These are phyloP conservation scores for Agrostemma githago DNA, from an alignment of 148 eudicot species.

Conservation along the genomic window DNA sequence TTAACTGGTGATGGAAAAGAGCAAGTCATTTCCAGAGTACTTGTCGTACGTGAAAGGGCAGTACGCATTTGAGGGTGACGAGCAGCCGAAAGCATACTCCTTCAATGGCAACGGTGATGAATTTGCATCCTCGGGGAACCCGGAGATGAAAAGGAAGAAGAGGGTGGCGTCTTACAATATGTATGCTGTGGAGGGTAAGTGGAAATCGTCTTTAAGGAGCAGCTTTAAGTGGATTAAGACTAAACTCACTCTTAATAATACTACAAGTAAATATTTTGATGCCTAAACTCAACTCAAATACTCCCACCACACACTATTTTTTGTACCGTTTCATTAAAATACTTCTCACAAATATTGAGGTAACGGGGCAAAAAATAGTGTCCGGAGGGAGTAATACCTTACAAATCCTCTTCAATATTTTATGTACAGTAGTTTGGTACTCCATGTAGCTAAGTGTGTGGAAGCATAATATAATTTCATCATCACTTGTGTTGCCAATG, in stretches of 20 bases:
- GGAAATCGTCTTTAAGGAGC: conserved; percentile 65
- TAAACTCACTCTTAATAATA: conserved; percentile 35
- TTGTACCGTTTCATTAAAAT: no score
- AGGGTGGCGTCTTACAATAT: conserved; percentile 81
- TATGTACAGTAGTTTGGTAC: no score
- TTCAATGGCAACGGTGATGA: conserved; percentile 62
- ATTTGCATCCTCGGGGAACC: conserved; percentile 34
- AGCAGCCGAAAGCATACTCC: conserved; percentile 50
- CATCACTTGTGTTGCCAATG: background rate
- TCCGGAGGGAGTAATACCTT: no score
- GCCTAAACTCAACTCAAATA: no score
- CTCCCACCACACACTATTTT: no score
- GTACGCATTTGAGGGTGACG: conserved; percentile 62
- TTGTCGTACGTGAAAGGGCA: conserved; percentile 53
- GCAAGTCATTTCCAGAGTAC: conserved; percentile 58
- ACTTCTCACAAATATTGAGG: no score
- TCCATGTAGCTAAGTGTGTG: background rate
- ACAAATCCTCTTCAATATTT: background rate
- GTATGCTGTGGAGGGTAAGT: conserved; percentile 79
- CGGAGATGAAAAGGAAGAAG: conserved; percentile 80
- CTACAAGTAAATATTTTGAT: conserved; percentile 35
- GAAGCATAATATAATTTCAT: background rate
- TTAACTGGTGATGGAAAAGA: conserved; percentile 55
- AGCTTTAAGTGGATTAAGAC: conserved; percentile 94
- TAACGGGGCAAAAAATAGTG: no score